Base-by-base conservation (phyloP, 306 rosid genomes). In the Boehmeria nivea region DNA sequence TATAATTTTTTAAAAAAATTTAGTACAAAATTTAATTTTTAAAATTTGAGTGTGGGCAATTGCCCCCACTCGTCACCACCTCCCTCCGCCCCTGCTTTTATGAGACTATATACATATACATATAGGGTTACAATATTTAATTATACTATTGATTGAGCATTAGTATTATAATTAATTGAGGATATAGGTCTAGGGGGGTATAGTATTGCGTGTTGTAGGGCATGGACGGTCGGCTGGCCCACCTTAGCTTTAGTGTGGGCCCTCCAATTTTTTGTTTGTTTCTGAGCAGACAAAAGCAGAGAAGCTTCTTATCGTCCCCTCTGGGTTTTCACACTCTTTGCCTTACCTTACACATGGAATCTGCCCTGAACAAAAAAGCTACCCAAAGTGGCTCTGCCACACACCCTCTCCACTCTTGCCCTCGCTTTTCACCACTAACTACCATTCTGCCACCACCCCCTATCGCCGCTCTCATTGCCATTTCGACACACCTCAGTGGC, bases 271-370 rank as follows among this genome's bases (percentile, higher is more conserved):
- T 87, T 87, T 84, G 91, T 82, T 78, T 72, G 84, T 84, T 72
- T 87, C 63, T 82, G 86, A 82, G 91, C 87, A 80, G 95, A 90
- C 94, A 90, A 89, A 86, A 90, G 98, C 94, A 84, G 87, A 70
- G 93, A 87, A 81, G 89, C 89, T 87, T 87, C 96, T 77, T 73
- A 77, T 81, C 85, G 84, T 63, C 76, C 76, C 81, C 84, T 62
- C 75, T 60, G 57, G 57, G 84, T 24, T 49, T 20, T 23, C 54
- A 20, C 27, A 49, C 54, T 20, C 81, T 72, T 83, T 82, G 90
- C 80, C 84, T 47, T 25, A 57, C 67, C 75, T 69, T 72, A 74
- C 83, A 70, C 85, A 54, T 69, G 66, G 94, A 89, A 83, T 83
- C 86, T 86, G 76, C 51, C 72, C 72, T 56, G n/a, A n/a, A n/a